Base-by-base conservation (phyloP, 805 yeast genomes). In the Teunomyces atbi region DNA sequence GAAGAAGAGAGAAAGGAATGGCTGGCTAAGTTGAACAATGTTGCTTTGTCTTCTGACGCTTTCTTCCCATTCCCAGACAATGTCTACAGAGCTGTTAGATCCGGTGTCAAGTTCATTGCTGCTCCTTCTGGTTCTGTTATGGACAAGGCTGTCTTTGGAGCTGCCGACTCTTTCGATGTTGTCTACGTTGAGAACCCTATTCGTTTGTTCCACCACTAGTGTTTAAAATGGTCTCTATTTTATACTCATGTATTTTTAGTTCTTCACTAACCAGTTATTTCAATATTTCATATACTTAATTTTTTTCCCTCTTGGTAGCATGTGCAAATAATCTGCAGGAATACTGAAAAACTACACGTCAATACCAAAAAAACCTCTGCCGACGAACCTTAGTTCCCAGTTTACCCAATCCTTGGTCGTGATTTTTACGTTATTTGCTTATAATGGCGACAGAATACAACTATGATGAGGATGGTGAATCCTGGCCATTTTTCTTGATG, bases 11-110 rank as follows among this genome's bases (percentile, higher is more conserved):
- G 92, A 72, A 73, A 75, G 54, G 96, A 87, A 60, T 94, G 98
- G 98, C 71, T 86, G 55, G 59, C 73, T 51, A 82, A 90, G 74
- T 79, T 90, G 68, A 81, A 75, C 49, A 83, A 88, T 59, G 99
- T 94, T 47, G 90, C 98, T 10, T 77, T 91, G 58, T 86, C 97
- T 13, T 90, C 97, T 3, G 99, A 94, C 67, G 99, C 99, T 23
- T 94, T 94, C 83, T 94, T 94, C 96, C 99, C 99, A 73, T 94
- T 94, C 94, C 94, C 98, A 56, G 99, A 94, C 71, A 94, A 94
- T 65, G 96, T 94, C 58, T 90, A 92, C 82, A 84, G 99, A 70
- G 98, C 98, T 54, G 97, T 84, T 44, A 83, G 88, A 77, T 86
- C 96, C 15, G 99, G 99, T 68, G 99, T 91, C 59, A 89, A 89